phyloP scores from a whole-genome alignment of 768 basidiomycete genomes.

The Amanita rubescens region DNA sequence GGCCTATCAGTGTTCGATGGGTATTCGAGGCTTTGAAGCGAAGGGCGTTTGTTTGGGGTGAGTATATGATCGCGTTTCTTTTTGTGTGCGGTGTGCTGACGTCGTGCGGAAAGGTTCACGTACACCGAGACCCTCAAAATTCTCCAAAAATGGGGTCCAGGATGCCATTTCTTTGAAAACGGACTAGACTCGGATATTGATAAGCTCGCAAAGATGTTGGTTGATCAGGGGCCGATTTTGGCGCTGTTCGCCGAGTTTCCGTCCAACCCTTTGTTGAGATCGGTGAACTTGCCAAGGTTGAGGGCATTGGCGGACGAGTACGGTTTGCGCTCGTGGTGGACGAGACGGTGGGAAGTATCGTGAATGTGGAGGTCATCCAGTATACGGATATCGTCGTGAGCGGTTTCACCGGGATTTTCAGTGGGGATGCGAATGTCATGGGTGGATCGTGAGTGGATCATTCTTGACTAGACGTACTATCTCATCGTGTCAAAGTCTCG shows the following conservation, averaged over 20 bases:
- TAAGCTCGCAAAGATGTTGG: constrained; percentile 57
- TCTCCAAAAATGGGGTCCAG: constrained; percentile 93
- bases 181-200: constrained; percentile 74
- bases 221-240: constrained; percentile 52
- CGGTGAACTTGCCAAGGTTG: constrained; percentile 68
- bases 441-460: constrained; percentile 73
- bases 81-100: background rate
- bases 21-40: too few species aligned
- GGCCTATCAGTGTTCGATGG: constrained; percentile 66
- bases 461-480: too few species aligned
- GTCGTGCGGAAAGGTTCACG: constrained; percentile 56
- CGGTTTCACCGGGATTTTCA: constrained; percentile 92
- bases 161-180: constrained; percentile 81
- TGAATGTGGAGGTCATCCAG: constrained; percentile 85
- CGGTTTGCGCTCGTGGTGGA: constrained; percentile 84
- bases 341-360: constrained; percentile 91
- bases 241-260: constrained; percentile 93
- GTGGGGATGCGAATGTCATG: constrained; percentile 94
- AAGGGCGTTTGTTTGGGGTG: constrained; percentile 95
- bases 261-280: constrained; percentile 87
- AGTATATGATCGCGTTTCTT: constrained; percentile 20
- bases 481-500: too few species aligned
- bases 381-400: constrained; percentile 88
- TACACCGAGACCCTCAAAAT: constrained; percentile 95
- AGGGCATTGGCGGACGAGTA: constrained; percentile 80